Base-by-base conservation (phyloP, 163 green algal species). In the Scenedesmus sp. region DNA sequence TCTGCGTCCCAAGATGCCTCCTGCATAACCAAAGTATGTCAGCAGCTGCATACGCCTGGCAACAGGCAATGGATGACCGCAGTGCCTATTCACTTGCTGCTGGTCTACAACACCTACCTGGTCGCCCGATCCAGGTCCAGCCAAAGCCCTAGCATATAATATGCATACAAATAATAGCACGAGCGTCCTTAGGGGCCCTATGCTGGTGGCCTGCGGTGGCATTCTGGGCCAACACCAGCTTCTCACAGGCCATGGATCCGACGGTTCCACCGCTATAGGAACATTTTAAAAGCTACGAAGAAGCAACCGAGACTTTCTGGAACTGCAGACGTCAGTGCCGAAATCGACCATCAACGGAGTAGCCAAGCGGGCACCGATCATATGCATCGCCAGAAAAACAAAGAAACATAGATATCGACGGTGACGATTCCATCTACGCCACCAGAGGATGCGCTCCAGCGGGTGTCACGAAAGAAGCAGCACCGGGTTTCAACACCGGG, bases 51-150 rank as follows among this genome's bases (percentile, higher is more conserved):
- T 6, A 4, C 66, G 26, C 16, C 7, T 52, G 70, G 23, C 70
- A 79, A 6, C 20, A 79, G 70, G 46, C 23, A 7, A 79, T 13
- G 23, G 70, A 79, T 46, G 34, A 46, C 46, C 70, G 23, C 23
- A 18, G 5, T 46, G 70, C 23, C 12, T 79, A 0, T 23, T 52
- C 70, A 79, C 4, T 79, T 23, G 3, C 70, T 79, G 70, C 70
- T 79, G 23, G 70, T 79, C 70, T 79, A 13, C 70, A 52, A 79
- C 70, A 79, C 70, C 70, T 23, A 79, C 70, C 70, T 79, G 70
- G 23, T 79, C 20, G 23, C 16, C 18, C 3, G 18, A 76, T 7
- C 2, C 70, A 1, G 20, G 18, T 23, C 10, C 70, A 79, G 66
- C 18, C 66, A 26, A 4, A 13, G 46, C 20, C 23, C 23, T 15